Evolutionary conservation across 306 rosid genomes (phyloP), one percentile per base, ranked within the genome.

Genomic region (Hippophae gyantsensis): DNA sequence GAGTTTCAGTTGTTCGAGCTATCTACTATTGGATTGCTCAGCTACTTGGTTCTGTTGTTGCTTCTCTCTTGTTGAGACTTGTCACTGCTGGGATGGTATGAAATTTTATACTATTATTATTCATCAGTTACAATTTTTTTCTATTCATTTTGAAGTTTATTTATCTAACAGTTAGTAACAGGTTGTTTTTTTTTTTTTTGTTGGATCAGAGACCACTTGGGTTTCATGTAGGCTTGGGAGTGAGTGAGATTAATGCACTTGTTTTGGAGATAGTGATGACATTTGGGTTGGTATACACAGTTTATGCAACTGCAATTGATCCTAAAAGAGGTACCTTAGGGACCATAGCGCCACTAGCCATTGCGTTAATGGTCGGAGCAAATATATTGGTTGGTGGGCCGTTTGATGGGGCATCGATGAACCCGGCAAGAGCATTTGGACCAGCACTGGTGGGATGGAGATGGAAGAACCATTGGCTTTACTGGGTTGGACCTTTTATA

Each of bases 381-480:
- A 84, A 92, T 67, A 82, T 82, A 63, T 83, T 92, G 48, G 94
- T 78, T 7, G 99, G 96, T 7, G 95, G 90, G 32, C 88, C 96
- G 48, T 92, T 85, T 45, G 99, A 92, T 41, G 99, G 99, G 48
- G 99, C 90, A 8, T 84, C 82, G 69, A 86, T 88, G 99, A 92
- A 88, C 78, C 99, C 99, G 1, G 99, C 96, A 5, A 63, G 89
- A 42, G 99, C 95, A 7, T 92, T 92, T 54, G 96, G 99, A 57
- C 99, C 99, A 8, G 80, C 99, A 7, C 56, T 92, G 48, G 93
- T 92, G 43, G 97, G 95, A 40, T 80, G 95, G 90, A 80, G 97
- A 72, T 92, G 99, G 99, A 71, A 56, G 25, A 64, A 79, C 64
- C 99, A 92, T 47, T 92, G 99, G 99, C 73, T 88, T 79, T 92